Conservation (phyloP, 1,284 basidiomycete species). For the Sporisorium graminicola region DNA sequence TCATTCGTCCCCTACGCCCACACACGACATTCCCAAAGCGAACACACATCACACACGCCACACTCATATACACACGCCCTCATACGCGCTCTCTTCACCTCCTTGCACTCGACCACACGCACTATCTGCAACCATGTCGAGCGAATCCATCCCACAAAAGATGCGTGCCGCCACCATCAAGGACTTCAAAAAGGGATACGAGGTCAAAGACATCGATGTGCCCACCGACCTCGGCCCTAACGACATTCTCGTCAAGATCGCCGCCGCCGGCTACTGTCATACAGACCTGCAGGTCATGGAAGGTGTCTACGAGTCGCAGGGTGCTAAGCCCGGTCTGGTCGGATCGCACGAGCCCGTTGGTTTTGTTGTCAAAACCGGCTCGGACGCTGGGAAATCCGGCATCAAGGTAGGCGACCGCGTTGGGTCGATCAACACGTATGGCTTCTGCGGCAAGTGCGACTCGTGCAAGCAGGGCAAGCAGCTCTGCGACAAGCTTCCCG, state of each 20-base stretch:
- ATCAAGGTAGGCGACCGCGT: constrained; percentile 65
- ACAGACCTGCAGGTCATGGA: constrained; percentile 63
- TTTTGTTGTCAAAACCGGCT: constrained; percentile 52
- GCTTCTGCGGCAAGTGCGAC: constrained; percentile 61
- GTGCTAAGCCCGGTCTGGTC: constrained; percentile 57
- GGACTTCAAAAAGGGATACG: constrained; percentile 57
- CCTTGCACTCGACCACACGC: neutral
- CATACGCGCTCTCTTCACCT: neutral
- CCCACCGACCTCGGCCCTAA: constrained; percentile 42
- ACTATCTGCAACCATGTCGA: constrained; percentile 41
- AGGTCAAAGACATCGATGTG: constrained; percentile 56
- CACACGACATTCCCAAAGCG: neutral
- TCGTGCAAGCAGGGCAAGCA: constrained; percentile 63
- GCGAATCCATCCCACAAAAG: constrained; percentile 46
- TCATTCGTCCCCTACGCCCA: neutral
- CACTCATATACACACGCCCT: too few relatives aligned
- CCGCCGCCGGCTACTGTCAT: constrained; percentile 61
- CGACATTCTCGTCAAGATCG: constrained; percentile 51
- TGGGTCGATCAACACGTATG: constrained; percentile 65
- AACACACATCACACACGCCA: too few relatives aligned
- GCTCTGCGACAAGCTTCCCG: constrained; percentile 60
- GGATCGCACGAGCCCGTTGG: constrained; percentile 63
- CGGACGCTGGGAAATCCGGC: constrained; percentile 32
- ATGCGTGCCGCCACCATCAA: constrained; percentile 61
- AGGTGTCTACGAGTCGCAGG: constrained; percentile 54